A percentile compares a stretch with the other conserved stretches of the same genome.
Evolutionary conservation across 129 eudicot species (phyloP).

Genomic region (Helianthus tuberosus): DNA sequence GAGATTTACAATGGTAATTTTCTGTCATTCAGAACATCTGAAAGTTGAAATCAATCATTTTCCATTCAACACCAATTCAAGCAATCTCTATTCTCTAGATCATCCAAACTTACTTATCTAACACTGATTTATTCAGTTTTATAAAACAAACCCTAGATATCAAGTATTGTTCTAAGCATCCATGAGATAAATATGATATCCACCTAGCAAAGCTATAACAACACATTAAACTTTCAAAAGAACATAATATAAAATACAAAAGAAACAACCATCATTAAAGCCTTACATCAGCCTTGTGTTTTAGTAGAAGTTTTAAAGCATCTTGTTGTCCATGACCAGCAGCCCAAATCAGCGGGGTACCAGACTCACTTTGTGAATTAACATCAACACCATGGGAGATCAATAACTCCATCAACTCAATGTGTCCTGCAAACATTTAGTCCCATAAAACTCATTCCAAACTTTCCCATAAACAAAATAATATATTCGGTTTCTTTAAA

Average conservation of each 20-base stretch:
- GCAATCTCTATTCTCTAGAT: not conserved
- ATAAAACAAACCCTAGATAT: not conserved
- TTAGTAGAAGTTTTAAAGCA: constrained; percentile 69
- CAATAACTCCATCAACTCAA: constrained; percentile 72
- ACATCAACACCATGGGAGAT: constrained; percentile 60
- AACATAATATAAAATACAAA: not conserved
- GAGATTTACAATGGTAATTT: not conserved
- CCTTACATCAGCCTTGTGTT: constrained; percentile 89
- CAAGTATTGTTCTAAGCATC: not conserved
- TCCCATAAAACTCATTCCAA: not conserved
- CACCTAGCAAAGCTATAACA: not conserved
- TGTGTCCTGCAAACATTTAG: constrained; percentile 58
- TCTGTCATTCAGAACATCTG: not conserved
- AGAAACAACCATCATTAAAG: constrained; percentile 10
- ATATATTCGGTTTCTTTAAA: not conserved
- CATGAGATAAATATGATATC: not conserved
- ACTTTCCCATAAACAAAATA: not conserved
- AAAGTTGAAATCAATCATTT: not conserved
- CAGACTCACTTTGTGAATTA: constrained; percentile 91
- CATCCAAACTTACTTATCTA: not conserved
- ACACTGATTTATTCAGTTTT: not conserved
- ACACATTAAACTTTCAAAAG: not conserved
- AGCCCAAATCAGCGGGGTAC: constrained; percentile 96
- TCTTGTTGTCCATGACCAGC: constrained; percentile 90
- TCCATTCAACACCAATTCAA: not conserved